These are phyloP conservation scores for Oryza meridionalis DNA, from an alignment of 176 grass and related monocot genomes.

Conservation along the genomic window DNA sequence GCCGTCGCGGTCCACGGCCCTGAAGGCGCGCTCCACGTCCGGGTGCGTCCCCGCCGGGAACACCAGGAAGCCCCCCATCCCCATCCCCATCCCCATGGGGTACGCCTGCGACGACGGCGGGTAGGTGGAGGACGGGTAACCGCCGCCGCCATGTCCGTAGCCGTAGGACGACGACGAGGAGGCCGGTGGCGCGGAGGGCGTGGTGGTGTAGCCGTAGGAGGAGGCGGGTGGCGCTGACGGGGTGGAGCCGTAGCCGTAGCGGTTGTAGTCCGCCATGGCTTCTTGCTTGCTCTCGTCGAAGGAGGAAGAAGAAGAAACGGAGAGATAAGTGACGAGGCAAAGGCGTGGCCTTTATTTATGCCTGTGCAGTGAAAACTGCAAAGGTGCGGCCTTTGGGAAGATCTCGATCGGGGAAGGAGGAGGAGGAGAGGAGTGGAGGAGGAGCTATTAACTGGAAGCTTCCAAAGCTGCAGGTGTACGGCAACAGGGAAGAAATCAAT, in stretches of 20 bases:
- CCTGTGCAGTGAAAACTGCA: neutral
- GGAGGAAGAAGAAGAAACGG: neutral
- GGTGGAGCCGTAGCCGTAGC: conserved; percentile 34
- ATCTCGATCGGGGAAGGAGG: no score
- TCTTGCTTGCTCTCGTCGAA: neutral
- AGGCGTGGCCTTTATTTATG: neutral
- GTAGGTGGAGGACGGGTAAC: conserved; percentile 34
- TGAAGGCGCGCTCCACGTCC: conserved; percentile 71
- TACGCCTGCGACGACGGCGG: neutral
- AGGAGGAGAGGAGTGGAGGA: no score
- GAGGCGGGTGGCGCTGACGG: conserved; percentile 5
- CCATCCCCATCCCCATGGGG: conserved; percentile 25
- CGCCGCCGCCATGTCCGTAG: conserved; percentile 13
- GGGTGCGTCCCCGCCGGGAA: conserved; percentile 83
- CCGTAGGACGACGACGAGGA: conserved; percentile 9
- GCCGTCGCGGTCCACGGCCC: conserved; percentile 71
- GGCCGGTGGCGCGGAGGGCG: neutral
- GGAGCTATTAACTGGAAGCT: no score
- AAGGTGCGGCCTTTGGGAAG: neutral
- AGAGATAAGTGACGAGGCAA: neutral
- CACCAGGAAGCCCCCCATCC: conserved; percentile 9
- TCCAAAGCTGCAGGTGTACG: neutral
- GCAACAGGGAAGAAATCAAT: neutral
- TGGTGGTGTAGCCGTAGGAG: neutral
- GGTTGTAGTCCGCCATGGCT: conserved; percentile 52